Base-by-base conservation (phyloP, 352 stramenopile species). In the Pythium chondricola region DNA sequence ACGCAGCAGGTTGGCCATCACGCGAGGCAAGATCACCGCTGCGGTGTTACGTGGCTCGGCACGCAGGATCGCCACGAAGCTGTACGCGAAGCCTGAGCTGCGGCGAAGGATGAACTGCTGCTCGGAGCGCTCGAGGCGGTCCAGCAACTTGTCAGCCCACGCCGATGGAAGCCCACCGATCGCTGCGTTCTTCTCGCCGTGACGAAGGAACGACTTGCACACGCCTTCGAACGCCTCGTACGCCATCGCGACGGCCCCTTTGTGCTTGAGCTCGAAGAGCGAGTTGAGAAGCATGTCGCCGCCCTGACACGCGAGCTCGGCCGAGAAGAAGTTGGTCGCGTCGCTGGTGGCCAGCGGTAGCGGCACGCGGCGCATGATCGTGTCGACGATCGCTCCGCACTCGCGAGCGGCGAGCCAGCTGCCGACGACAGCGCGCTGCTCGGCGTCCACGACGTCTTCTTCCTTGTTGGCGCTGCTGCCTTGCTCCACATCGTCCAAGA, bases 51-150 rank as follows among this genome's bases (percentile, higher is more conserved):
- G 77, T 14, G 86, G 86, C 46, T 96, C 87, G 20, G 87, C 71
- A 21, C 84, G 80, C 42, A 95, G 65, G 31, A 96, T 87, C 2
- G 87, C 80, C 16, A 95, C 69, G 30, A 96, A 96, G 31, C 80
- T 85, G 61, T 82, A 90, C 3, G 87, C 87, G 56, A 96, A 95
- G 2, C 87, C 87, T 6, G 80, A 91, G 57, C 77, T 93, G 9
- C 85, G 76, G 21, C 87, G 75, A 51, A 96, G 59, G 30, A 95
- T 84, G 35, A 96, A 95, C 44, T 93, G 79, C 53, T 96, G 82
- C 49, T 85, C 70, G 3, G 78, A 83, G 6, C 65, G 67, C 50
- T 90, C 76, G 6, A 95, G 62, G 8, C 83, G 80, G 13, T 82
- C 56, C 11, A 96, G 53, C 11, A 96, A 52, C 3, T 69, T 56